phyloP scores from a whole-genome alignment of 768 basidiomycete genomes.

The Kwoniella heveanensis region DNA sequence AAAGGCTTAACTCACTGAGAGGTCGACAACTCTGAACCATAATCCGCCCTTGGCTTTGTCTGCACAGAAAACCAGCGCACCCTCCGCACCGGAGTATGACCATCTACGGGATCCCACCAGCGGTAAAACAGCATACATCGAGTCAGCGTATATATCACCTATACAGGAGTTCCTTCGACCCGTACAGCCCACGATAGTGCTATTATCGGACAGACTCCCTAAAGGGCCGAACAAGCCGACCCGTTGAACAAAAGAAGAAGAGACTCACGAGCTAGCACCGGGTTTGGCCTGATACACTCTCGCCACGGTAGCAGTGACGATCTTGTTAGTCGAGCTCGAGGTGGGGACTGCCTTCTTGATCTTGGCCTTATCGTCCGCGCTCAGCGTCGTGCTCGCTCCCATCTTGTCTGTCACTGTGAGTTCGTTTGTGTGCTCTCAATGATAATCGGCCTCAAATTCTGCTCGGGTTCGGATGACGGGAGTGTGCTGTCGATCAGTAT shows the following conservation, averaged over 20 bases:
- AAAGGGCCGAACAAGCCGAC: no score
- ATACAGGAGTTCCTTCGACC: no score
- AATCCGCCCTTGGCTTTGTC: constrained; percentile 65
- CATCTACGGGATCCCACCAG: constrained; percentile 60
- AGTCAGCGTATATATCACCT: no score
- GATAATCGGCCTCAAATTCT: no score
- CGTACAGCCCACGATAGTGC: no score
- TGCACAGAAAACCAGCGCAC: constrained; percentile 72
- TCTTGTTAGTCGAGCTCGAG: constrained; percentile 64
- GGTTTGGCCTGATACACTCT: constrained; percentile 79
- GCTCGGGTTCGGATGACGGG: no score
- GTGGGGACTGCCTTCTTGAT: constrained; percentile 67
- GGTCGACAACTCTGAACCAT: constrained; percentile 78
- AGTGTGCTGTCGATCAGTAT: no score
- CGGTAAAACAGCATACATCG: not conserved
- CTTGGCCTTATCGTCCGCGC: constrained; percentile 70
- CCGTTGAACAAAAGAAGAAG: not conserved
- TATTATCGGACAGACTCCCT: no score
- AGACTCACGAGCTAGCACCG: constrained; percentile 34
- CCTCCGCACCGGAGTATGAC: constrained; percentile 85
- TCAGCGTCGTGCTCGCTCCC: constrained; percentile 21
- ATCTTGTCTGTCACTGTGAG: not conserved
- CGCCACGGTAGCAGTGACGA: constrained; percentile 75
- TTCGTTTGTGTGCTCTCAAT: no score
- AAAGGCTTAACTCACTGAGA: constrained; percentile 61